These are phyloP conservation scores for Ceratobasidium sp. DNA, from an alignment of 1,284 basidiomycete species.

Conservation along the genomic window DNA sequence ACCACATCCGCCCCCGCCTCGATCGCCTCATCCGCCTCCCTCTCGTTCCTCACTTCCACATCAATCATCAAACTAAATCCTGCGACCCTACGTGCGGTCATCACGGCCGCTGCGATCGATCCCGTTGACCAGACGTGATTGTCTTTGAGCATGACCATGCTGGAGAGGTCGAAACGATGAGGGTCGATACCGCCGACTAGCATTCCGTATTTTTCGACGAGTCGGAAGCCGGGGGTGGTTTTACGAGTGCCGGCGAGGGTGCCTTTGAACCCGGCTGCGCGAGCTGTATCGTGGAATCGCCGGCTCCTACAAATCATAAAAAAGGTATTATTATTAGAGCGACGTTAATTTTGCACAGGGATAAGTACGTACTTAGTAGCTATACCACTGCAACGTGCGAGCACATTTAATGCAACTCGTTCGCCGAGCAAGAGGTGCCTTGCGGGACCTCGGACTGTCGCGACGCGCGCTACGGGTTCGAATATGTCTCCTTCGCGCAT, in stretches of 20 bases:
- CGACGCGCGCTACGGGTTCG: slow-evolving; percentile 87
- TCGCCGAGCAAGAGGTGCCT: slow-evolving; percentile 94
- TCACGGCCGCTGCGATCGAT: slow-evolving; percentile 90
- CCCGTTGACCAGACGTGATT: slow-evolving; percentile 99
- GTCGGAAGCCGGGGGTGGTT: slow-evolving; percentile 97
- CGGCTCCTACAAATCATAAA: slow-evolving; percentile 72
- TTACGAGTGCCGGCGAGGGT: slow-evolving; percentile 96
- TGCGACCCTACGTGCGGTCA: slow-evolving; percentile 87
- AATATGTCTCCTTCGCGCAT: slow-evolving; percentile 86
- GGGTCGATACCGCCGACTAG: slow-evolving; percentile 96
- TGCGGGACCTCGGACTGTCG: slow-evolving; percentile 91
- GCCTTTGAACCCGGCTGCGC: slow-evolving; percentile 85
- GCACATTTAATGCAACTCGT: slow-evolving; percentile 92
- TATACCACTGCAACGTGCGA: slow-evolving; percentile 96
- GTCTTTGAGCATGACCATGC: slow-evolving; percentile 99
- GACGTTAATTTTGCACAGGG: no score
- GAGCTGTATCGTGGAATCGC: slow-evolving; percentile 84
- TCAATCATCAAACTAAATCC: slow-evolving; percentile 95
- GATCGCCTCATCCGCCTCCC: slow-evolving; percentile 95
- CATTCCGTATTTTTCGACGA: slow-evolving; percentile 99
- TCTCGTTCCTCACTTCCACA: slow-evolving; percentile 91
- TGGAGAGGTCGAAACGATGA: slow-evolving; percentile 96
- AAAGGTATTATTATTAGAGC: not conserved
- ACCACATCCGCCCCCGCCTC: slow-evolving; percentile 96
- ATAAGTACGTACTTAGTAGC: slow-evolving; percentile 84